Evolutionary conservation across 2,329 filamentous ascomycete species (phyloP).

Genomic region (Hirsutella minnesotensis): DNA sequence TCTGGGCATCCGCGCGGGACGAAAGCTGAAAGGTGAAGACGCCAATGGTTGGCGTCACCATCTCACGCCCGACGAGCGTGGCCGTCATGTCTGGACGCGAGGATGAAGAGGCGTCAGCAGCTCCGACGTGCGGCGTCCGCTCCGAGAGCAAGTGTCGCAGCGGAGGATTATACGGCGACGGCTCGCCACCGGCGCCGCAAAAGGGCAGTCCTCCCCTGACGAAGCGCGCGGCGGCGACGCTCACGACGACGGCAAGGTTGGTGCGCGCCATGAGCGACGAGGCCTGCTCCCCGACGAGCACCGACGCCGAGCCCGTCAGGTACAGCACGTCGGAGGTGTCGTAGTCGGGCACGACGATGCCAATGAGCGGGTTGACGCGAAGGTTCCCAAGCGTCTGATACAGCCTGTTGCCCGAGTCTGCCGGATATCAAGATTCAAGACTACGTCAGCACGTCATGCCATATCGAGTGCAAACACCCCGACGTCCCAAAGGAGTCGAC

Average conservation of each 20-base stretch:
- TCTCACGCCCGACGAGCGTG: too few species aligned
- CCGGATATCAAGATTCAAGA: too few species aligned
- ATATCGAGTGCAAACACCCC: too few species aligned
- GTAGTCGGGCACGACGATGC: constrained; percentile 64
- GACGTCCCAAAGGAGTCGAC: too few species aligned
- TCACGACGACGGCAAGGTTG: constrained; percentile 62
- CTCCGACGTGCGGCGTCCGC: constrained; percentile 17
- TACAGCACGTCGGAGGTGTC: constrained; percentile 63
- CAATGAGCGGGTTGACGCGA: constrained; percentile 50
- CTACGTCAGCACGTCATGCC: too few species aligned
- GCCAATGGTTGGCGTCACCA: too few species aligned
- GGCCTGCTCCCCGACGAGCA: constrained; percentile 54
- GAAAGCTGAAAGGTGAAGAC: too few species aligned
- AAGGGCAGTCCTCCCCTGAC: constrained; percentile 58
- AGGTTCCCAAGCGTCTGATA: constrained; percentile 81
- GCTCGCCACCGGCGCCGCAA: constrained; percentile 43
- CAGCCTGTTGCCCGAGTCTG: constrained; percentile 64
- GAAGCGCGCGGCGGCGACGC: constrained; percentile 46
- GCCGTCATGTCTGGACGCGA: too few species aligned
- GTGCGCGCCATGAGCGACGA: constrained; percentile 51
- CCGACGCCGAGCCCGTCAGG: constrained; percentile 54
- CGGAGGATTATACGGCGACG: constrained; percentile 69
- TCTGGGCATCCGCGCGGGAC: neutral
- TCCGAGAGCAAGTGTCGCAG: constrained; percentile 55
- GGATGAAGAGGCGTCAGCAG: neutral